These are phyloP conservation scores for Evernia prunastri DNA, from an alignment of 495 filamentous ascomycete genomes.

Conservation along the genomic window DNA sequence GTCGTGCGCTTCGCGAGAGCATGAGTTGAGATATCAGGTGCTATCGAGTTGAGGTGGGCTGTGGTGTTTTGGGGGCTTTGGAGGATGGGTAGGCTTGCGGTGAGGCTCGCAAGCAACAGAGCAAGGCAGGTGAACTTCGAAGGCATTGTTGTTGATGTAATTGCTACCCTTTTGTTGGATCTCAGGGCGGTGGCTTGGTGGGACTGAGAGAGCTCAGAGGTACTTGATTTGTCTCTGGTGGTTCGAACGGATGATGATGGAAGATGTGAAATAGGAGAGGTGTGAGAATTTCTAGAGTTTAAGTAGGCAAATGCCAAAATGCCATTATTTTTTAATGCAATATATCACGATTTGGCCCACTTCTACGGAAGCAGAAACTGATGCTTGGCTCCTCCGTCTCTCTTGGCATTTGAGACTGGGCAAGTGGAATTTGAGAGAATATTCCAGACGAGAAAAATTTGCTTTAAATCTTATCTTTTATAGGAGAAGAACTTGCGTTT, in stretches of 20 bases:
- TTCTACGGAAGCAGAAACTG: not conserved
- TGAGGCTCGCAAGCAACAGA: not conserved
- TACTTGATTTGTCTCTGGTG: not conserved
- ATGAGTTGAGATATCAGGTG: not conserved
- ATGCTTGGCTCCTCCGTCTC: not conserved
- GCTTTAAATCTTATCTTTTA: too few relatives aligned
- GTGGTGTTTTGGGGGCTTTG: not conserved
- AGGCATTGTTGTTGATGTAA: not conserved
- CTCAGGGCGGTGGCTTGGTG: not conserved
- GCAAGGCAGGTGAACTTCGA: not conserved
- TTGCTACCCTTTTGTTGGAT: not conserved
- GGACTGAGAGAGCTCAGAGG: not conserved
- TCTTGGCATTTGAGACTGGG: not conserved
- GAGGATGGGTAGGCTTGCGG: not conserved
- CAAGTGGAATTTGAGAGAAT: not conserved
- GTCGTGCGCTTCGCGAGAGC: not conserved
- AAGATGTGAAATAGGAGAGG: not conserved
- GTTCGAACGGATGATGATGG: not conserved
- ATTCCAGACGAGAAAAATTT: too few relatives aligned
- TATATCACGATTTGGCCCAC: not conserved
- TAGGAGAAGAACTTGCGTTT: not conserved
- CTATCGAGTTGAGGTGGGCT: not conserved
- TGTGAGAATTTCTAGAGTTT: not conserved
- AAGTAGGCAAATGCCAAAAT: not conserved
- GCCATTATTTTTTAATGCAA: constrained; percentile 4